These are phyloP conservation scores for Symbiodinium natans DNA, from an alignment of 73 alveolate species.

Conservation along the genomic window DNA sequence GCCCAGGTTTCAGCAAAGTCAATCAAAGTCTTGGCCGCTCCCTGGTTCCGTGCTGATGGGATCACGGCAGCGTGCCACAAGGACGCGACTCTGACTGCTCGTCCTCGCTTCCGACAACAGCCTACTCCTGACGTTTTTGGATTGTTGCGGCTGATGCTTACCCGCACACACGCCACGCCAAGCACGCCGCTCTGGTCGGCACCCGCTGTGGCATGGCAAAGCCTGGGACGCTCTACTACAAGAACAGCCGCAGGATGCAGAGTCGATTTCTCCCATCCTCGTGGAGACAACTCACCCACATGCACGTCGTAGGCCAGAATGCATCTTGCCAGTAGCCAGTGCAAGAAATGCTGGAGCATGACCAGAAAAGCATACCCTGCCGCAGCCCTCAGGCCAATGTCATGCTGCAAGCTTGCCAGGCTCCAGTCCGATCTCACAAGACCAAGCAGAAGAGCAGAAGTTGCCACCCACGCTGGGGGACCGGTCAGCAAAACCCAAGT, in stretches of 20 bases:
- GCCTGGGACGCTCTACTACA: not conserved
- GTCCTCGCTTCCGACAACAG: not conserved
- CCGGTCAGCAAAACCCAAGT: constrained; percentile 21
- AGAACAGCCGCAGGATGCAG: not conserved
- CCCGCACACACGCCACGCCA: constrained; percentile 51
- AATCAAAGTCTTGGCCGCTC: not conserved
- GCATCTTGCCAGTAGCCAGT: constrained; percentile 26
- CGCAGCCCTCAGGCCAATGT: not conserved
- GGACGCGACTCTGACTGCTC: constrained; percentile 3
- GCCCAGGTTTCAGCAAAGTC: constrained; percentile 60
- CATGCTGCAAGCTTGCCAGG: not conserved
- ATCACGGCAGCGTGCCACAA: constrained; percentile 69
- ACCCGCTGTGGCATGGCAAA: not conserved
- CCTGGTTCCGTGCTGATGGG: constrained; percentile 62
- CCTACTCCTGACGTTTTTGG: not conserved
- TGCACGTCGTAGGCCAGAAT: constrained; percentile 51
- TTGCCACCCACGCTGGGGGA: constrained; percentile 41
- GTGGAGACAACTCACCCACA: constrained; percentile 21
- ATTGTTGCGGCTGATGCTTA: not conserved
- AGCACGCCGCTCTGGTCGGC: not conserved
- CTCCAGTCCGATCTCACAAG: not conserved
- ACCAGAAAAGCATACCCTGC: constrained; percentile 15
- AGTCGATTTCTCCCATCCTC: not conserved
- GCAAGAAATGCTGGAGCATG: constrained; percentile 55
- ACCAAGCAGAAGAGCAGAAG: not conserved